Percentiles rank a stretch among this genome's conserved stretches.
Evolutionary conservation across 2,329 filamentous ascomycete genomes (phyloP).

Genomic region (Penicillium sumatraense): DNA sequence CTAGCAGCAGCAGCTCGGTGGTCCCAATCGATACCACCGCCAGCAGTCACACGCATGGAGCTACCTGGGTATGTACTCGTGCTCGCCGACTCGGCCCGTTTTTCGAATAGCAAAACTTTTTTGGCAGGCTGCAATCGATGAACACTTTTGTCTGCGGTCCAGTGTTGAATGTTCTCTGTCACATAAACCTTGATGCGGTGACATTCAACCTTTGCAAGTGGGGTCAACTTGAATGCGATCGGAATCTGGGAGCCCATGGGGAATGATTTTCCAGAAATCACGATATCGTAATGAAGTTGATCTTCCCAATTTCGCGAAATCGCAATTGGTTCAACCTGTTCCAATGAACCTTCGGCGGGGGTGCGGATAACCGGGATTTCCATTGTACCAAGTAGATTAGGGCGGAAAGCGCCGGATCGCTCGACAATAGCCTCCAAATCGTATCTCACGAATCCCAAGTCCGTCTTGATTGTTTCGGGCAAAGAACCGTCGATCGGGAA

Average conservation of each 20-base stretch:
- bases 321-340: slow-evolving; percentile 90
- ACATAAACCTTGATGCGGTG: slow-evolving; percentile 91
- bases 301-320: slow-evolving; percentile 95
- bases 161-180: slow-evolving; percentile 90
- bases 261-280: slow-evolving; percentile 95
- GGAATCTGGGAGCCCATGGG: slow-evolving; percentile 85
- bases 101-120: slow-evolving; percentile 87
- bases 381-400: slow-evolving; percentile 80
- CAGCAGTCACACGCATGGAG: slow-evolving; percentile 75
- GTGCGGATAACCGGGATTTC: slow-evolving; percentile 84
- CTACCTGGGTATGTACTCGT: slow-evolving; percentile 75
- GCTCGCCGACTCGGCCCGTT: slow-evolving; percentile 77
- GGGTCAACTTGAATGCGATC: slow-evolving; percentile 92
- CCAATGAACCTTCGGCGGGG: slow-evolving; percentile 83
- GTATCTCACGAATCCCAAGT: slow-evolving; percentile 85
- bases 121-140: slow-evolving; percentile 82
- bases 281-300: slow-evolving; percentile 92
- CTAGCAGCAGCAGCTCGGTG: slow-evolving; percentile 60
- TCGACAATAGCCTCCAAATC: slow-evolving; percentile 84
- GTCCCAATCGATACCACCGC: slow-evolving; percentile 76
- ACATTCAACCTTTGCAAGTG: slow-evolving; percentile 88
- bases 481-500: slow-evolving; percentile 77
- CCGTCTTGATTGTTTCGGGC: slow-evolving; percentile 83
- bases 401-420: slow-evolving; percentile 85
- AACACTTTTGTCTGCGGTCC: slow-evolving; percentile 81